Conservation (phyloP, 2,329 filamentous ascomycete genomes). For the Diplodia corticola region DNA sequence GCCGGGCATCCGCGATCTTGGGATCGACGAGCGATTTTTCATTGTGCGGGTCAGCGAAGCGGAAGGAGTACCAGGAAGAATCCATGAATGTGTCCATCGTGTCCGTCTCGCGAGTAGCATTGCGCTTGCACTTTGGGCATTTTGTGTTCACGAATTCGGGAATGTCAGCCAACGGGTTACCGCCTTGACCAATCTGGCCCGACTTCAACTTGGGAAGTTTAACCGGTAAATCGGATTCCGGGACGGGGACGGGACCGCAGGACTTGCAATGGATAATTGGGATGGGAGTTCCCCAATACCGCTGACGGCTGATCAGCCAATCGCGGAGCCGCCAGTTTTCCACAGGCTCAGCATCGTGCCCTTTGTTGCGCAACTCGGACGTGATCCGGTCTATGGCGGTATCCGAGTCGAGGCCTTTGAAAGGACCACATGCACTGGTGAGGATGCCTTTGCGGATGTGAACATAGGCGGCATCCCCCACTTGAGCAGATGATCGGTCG, state of each 20-base stretch:
- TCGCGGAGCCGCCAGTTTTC: slow-evolving; percentile 81
- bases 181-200: slow-evolving; percentile 68
- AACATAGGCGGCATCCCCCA: slow-evolving; percentile 61
- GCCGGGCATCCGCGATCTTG: slow-evolving; percentile 54
- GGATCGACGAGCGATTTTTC: slow-evolving; percentile 60
- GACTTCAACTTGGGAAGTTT: slow-evolving; percentile 67
- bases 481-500: slow-evolving; percentile 34
- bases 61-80: slow-evolving; percentile 90
- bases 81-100: slow-evolving; percentile 98
- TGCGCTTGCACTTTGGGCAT: slow-evolving; percentile 71
- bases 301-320: slow-evolving; percentile 88
- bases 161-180: slow-evolving; percentile 74
- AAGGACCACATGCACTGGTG: slow-evolving; percentile 64
- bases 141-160: slow-evolving; percentile 71
- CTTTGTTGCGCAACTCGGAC: slow-evolving; percentile 36
- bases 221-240: slow-evolving; percentile 74
- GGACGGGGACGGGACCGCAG: slow-evolving; percentile 79
- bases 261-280: slow-evolving; percentile 78
- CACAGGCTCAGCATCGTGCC: slow-evolving; percentile 55
- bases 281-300: slow-evolving; percentile 90
- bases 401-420: slow-evolving; percentile 62
- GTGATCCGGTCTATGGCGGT: slow-evolving; percentile 65
- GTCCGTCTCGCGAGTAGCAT: slow-evolving; percentile 81
- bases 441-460: slow-evolving; percentile 67
- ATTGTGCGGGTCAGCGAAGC: slow-evolving; percentile 74